Evolutionary conservation across 306 rosid species (phyloP).

Genomic region (Fragaria nilgerrensis): DNA sequence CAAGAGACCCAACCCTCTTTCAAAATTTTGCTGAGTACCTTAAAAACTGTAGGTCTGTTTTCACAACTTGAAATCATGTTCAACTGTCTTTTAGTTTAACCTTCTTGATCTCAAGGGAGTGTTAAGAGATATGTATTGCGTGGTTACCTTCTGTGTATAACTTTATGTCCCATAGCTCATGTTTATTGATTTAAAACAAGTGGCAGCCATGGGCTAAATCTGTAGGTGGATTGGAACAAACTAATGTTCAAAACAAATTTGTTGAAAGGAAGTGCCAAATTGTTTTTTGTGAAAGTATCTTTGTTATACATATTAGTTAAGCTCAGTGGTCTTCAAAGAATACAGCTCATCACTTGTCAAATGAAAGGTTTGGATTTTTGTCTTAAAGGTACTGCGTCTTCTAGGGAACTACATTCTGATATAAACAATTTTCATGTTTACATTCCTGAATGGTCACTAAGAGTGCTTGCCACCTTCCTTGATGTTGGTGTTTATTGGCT

Average conservation of each 20-base stretch:
- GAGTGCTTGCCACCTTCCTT: neutral
- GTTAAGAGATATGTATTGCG: neutral
- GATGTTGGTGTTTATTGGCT: neutral
- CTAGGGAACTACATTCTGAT: neutral
- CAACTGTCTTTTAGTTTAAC: neutral
- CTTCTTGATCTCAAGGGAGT: constrained; percentile 1
- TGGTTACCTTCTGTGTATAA: neutral
- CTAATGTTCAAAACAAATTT: neutral
- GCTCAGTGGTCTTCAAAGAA: neutral
- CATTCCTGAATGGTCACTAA: neutral
- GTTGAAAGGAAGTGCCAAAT: neutral
- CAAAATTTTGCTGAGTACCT: too few relatives aligned
- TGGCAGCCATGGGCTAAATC: neutral
- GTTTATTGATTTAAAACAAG: neutral
- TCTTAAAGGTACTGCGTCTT: neutral
- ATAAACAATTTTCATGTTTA: neutral
- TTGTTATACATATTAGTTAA: neutral
- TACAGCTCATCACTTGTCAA: neutral
- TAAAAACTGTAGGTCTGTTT: neutral
- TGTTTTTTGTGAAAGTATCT: neutral
- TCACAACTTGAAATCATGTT: neutral
- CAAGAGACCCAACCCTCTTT: too few relatives aligned
- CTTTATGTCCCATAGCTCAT: neutral
- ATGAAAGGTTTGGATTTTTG: neutral
- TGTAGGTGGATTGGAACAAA: neutral